A percentile compares a stretch with the other conserved stretches of the same genome.
Evolutionary conservation across 2,329 filamentous ascomycete species (phyloP).

Genomic region (Camillea tinctor): DNA sequence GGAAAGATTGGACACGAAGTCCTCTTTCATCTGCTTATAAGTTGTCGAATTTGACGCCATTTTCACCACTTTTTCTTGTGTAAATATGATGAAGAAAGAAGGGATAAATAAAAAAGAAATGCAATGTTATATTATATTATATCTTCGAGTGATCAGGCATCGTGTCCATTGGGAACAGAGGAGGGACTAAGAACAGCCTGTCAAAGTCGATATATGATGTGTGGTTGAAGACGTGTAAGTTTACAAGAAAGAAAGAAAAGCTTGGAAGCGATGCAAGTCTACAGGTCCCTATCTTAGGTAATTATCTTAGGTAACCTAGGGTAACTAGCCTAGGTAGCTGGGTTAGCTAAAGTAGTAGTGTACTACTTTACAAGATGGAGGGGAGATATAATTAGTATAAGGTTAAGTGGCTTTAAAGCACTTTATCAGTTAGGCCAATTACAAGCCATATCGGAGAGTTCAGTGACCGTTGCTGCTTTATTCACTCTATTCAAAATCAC

Average conservation of each 20-base stretch:
- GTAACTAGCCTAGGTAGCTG: no score
- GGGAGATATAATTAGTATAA: no score
- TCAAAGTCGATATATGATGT: constrained; percentile 16
- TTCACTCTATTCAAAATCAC: background rate
- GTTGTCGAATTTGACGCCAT: constrained; percentile 43
- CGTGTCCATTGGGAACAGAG: constrained; percentile 1
- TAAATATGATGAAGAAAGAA: background rate
- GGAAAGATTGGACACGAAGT: constrained; percentile 87
- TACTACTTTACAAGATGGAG: no score
- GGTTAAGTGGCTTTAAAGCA: background rate
- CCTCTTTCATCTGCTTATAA: constrained; percentile 92
- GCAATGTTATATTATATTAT: background rate
- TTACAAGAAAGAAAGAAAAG: background rate
- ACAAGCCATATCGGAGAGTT: background rate
- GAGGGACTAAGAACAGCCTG: constrained; percentile 14
- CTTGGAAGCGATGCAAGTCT: background rate
- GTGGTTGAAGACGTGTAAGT: constrained; percentile 8
- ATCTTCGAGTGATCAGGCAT: background rate
- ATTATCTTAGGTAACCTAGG: no score
- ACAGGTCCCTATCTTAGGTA: no score
- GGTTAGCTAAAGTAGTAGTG: no score
- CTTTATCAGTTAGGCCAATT: no score
- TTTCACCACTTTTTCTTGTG: background rate
- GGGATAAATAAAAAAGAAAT: background rate
- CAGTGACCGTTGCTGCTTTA: background rate